phyloP scores from a whole-genome alignment of 2,329 filamentous ascomycete species.

The Beauveria medogensis region DNA sequence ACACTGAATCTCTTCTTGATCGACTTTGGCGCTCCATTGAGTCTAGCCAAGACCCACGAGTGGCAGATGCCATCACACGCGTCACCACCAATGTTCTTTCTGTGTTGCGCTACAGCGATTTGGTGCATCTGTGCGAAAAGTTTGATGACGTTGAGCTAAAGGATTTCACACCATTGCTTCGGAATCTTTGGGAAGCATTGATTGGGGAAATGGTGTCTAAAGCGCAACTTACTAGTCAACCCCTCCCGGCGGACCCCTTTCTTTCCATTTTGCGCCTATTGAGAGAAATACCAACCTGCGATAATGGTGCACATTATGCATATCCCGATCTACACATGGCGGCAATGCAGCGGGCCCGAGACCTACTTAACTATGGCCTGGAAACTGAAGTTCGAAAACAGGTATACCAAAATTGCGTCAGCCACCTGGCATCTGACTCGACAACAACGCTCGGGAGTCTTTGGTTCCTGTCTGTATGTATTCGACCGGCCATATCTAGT shows the following conservation, averaged over 20 bases:
- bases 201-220: slow-evolving; percentile 42
- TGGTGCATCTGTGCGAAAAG: slow-evolving; percentile 65
- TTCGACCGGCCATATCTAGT: slow-evolving; percentile 35
- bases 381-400: slow-evolving; percentile 46
- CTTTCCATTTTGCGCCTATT: slow-evolving; percentile 57
- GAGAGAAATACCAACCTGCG: slow-evolving; percentile 58
- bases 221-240: slow-evolving; percentile 26
- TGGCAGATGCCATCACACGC: slow-evolving; percentile 69
- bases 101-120: slow-evolving; percentile 38
- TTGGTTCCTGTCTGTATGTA: slow-evolving; percentile 49
- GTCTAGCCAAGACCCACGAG: slow-evolving; percentile 72
- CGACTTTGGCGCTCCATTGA: slow-evolving; percentile 77
- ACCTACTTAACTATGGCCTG: slow-evolving; percentile 50
- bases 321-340: slow-evolving; percentile 56
- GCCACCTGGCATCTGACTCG: slow-evolving; percentile 58
- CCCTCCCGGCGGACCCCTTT: slow-evolving; percentile 35
- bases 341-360: slow-evolving; percentile 52
- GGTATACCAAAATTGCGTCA: slow-evolving; percentile 59
- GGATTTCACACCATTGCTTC: slow-evolving; percentile 53
- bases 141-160: slow-evolving; percentile 33
- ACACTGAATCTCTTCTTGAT: slow-evolving; percentile 64
- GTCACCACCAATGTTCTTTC: slow-evolving; percentile 48
- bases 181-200: slow-evolving; percentile 52
- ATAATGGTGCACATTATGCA: slow-evolving; percentile 44
- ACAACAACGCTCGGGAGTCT: slow-evolving; percentile 64